Evolutionary conservation across 768 basidiomycete genomes (phyloP).

Genomic region (Phaeotremella skinneri): DNA sequence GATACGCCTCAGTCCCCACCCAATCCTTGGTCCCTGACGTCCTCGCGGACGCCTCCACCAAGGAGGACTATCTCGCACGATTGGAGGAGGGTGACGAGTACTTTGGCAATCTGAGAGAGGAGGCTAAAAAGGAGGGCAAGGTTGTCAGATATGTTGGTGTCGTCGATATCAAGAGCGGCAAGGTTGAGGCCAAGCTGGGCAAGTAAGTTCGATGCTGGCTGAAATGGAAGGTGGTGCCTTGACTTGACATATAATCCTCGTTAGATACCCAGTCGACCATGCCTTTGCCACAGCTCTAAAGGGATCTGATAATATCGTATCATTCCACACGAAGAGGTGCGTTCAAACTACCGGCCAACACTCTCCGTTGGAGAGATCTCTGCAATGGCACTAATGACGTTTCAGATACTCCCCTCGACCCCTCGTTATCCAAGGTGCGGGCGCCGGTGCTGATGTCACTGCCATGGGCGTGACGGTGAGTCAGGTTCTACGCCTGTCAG

Average conservation of each 20-base stretch:
- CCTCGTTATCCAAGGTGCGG: conserved; percentile 89
- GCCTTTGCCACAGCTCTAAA: conserved; percentile 94
- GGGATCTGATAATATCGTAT: conserved; percentile 96
- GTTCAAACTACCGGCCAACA: too few relatives aligned
- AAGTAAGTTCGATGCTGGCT: conserved; percentile 59
- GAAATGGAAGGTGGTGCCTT: not conserved
- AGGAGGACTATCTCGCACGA: conserved; percentile 75
- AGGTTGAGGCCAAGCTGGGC: conserved; percentile 82
- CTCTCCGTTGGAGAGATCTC: not conserved
- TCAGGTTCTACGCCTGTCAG: not conserved
- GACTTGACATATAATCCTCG: not conserved
- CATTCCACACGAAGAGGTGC: conserved; percentile 84
- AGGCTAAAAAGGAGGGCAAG: conserved; percentile 73
- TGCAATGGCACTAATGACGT: not conserved
- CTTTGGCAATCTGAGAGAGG: conserved; percentile 71
- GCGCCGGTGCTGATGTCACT: conserved; percentile 96
- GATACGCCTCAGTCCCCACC: conserved; percentile 76
- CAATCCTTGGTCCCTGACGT: conserved; percentile 78
- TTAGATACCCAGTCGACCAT: conserved; percentile 80
- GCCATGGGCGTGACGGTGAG: conserved; percentile 86
- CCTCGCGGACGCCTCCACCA: conserved; percentile 65
- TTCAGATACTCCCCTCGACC: conserved; percentile 72
- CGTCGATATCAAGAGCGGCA: conserved; percentile 70
- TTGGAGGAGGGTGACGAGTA: conserved; percentile 79
- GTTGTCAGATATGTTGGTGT: conserved; percentile 94